Base-by-base conservation (phyloP, 768 basidiomycete genomes). In the Trametes gibbosa region DNA sequence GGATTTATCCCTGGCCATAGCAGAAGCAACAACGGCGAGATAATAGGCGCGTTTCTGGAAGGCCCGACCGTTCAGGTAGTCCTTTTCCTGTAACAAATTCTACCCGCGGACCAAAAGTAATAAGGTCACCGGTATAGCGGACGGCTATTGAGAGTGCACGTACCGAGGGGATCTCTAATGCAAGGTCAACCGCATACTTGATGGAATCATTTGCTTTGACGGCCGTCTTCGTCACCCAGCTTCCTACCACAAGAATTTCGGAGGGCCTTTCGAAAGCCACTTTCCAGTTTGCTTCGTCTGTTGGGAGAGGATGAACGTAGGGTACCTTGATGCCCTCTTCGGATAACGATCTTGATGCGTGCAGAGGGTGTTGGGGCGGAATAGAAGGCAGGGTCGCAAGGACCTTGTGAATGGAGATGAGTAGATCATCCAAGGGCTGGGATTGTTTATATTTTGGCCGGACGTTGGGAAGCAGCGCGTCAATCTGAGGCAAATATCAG, bases 1-100 rank as follows among this genome's bases (percentile, higher is more conserved):
- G 50, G 67, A 74, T 61, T 79, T 77, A 13, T 78, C 72, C 35
- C 74, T 71, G 42, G 74, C 74, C 39, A 94, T 70, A 1, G 83
- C 81, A 8, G 81, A 77, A 1, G 91, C 90, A 45, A 98, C 75
- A 4, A 82, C 83, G 7, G 94, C 89, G 19, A 98, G 81, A 73
- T 92, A 99, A 69, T 89, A 94, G 0, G 92, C 87, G 39, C 92
- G 81, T 69, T 98, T 98, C 69, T 95, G 89, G 70, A 96, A 95
- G 71, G 89, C 94, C 12, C 97, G 84, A 8, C 86, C 83, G 68
- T 95, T 88, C 57, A 94, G 77, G 63, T 93, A 92, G 69, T 98
- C 95, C 70, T 98, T 99, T 68, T 95, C 92, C 76, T 96, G 92
- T 68, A 98, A 95, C n/a, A 97, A 76, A 47, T 65, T 71, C 89